Percentiles rank a stretch among this genome's conserved stretches.
phyloP scores from a whole-genome alignment of 176 grass and related monocot species.

The Zizania latifolia region DNA sequence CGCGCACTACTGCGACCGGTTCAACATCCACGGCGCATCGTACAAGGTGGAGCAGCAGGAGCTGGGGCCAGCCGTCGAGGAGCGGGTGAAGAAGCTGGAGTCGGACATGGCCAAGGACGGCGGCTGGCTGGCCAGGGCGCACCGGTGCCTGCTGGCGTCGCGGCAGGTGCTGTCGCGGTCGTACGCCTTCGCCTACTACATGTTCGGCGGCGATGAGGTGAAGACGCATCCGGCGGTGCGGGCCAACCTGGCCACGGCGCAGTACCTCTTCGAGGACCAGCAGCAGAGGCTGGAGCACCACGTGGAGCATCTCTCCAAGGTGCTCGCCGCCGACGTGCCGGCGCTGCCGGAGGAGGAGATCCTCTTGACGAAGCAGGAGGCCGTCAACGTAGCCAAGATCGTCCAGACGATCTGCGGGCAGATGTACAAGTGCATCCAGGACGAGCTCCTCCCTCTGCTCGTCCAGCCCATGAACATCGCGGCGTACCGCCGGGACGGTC shows the following conservation, averaged over 20 bases:
- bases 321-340: neutral
- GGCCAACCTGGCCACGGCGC: slow-evolving; percentile 2
- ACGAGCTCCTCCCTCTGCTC: slow-evolving; percentile 40
- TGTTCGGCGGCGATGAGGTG: slow-evolving; percentile 37
- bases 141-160: neutral
- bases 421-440: slow-evolving; percentile 43
- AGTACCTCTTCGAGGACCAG: slow-evolving; percentile 41
- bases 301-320: slow-evolving; percentile 37
- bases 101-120: neutral
- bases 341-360: neutral
- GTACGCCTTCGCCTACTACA: slow-evolving; percentile 46
- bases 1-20: slow-evolving; percentile 49
- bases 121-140: slow-evolving; percentile 18
- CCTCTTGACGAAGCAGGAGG: neutral
- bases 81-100: slow-evolving; percentile 12
- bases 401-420: slow-evolving; percentile 28
- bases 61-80: neutral
- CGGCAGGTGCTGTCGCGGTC: slow-evolving; percentile 17
- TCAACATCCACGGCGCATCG: slow-evolving; percentile 41
- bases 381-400: slow-evolving; percentile 10
- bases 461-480: neutral
- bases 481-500: slow-evolving; percentile 14
- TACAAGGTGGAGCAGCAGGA: slow-evolving; percentile 23
- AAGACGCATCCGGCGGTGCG: neutral
- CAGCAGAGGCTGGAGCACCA: slow-evolving; percentile 37